phyloP scores from a whole-genome alignment of 148 eudicot genomes.

The Rhododendron mucronatum region DNA sequence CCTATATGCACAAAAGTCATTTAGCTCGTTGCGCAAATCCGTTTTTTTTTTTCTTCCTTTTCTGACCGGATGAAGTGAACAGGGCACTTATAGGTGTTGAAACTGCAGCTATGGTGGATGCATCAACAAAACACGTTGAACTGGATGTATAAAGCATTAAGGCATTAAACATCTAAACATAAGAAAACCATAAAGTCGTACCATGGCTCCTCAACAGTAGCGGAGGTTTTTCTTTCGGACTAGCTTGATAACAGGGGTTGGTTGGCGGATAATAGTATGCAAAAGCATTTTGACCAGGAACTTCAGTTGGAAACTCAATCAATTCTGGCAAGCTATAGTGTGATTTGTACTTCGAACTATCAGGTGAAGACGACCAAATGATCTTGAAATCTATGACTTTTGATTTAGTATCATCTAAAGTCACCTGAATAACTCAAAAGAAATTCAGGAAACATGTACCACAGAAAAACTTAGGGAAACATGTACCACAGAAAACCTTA shows the following conservation, averaged over 20 bases:
- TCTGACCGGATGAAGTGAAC: not conserved
- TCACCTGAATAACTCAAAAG: conserved; percentile 43
- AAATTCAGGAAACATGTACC: not conserved
- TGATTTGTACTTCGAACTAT: conserved; percentile 48
- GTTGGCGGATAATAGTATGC: conserved; percentile 91
- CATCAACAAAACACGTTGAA: not conserved
- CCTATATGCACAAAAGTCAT: not conserved
- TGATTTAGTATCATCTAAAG: conserved; percentile 49
- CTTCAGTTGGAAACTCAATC: conserved; percentile 84
- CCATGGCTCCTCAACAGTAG: conserved; percentile 86
- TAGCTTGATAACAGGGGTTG: conserved; percentile 62
- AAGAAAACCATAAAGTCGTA: conserved; percentile 21
- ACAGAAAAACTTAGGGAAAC: not conserved
- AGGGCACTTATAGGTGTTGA: not conserved
- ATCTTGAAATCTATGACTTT: conserved; percentile 55
- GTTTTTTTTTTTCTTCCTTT: too few relatives aligned
- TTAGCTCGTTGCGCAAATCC: not conserved
- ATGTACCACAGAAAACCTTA: not conserved
- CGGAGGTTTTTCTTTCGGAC: conserved; percentile 77
- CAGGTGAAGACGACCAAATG: conserved; percentile 80
- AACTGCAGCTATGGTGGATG: not conserved
- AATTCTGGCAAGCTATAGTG: conserved; percentile 78
- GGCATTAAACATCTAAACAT: not conserved
- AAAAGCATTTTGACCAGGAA: conserved; percentile 77
- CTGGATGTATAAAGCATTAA: not conserved